Percentiles rank a stretch among this genome's conserved stretches.
Evolutionary conservation across 2,329 filamentous ascomycete genomes (phyloP).

Genomic region (Neonectria coccinea): DNA sequence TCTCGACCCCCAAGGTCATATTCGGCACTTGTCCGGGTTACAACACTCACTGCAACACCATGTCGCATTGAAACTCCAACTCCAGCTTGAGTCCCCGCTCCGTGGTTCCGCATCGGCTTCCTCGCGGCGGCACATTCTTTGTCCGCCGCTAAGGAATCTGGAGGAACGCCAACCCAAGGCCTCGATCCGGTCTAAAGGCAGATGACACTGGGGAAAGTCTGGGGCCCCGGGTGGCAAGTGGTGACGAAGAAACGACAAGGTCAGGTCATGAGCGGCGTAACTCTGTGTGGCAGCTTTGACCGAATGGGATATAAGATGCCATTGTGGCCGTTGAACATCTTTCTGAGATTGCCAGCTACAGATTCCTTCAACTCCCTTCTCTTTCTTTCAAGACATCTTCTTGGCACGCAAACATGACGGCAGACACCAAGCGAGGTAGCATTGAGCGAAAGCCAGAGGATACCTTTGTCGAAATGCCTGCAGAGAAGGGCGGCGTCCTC

Average conservation of each 20-base stretch:
- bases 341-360: neutral
- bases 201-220: slow-evolving; percentile 21
- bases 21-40: neutral
- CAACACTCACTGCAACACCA: neutral
- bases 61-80: slow-evolving; percentile 6
- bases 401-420: slow-evolving; percentile 25
- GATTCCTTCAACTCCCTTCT: neutral
- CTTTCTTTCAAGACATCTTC: neutral
- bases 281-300: neutral
- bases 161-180: slow-evolving; percentile 4
- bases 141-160: slow-evolving; percentile 15
- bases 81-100: neutral
- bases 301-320: slow-evolving; percentile 20
- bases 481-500: slow-evolving; percentile 41
- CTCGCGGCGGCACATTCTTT: slow-evolving; percentile 6
- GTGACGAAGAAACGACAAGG: slow-evolving; percentile 6
- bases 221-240: slow-evolving; percentile 21
- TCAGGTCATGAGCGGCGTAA: slow-evolving; percentile 14
- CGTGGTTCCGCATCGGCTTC: neutral
- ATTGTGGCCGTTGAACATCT: neutral
- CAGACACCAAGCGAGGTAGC: slow-evolving; percentile 33
- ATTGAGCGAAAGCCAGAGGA: slow-evolving; percentile 44
- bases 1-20: neutral
- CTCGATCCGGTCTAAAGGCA: slow-evolving; percentile 18
- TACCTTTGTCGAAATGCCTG: slow-evolving; percentile 39